phyloP scores from a whole-genome alignment of 1,284 basidiomycete species.

The Pascua guehoae region DNA sequence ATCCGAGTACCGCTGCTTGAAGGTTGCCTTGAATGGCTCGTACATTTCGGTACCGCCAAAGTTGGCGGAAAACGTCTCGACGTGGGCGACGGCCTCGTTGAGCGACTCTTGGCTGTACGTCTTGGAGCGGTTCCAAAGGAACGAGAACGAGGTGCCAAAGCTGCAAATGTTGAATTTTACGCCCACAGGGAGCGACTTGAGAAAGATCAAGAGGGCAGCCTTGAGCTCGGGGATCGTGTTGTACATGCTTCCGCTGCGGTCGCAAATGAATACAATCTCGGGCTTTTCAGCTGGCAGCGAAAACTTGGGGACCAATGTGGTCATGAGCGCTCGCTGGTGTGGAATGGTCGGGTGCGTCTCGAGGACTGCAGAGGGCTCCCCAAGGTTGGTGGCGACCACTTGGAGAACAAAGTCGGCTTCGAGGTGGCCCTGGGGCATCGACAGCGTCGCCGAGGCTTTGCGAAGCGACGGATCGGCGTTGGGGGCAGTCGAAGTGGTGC shows the following conservation, averaged over 20 bases:
- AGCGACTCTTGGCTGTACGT: conserved; percentile 13
- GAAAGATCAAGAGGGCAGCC: conserved; percentile 14
- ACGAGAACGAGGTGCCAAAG: conserved; percentile 16
- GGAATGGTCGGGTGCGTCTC: conserved; percentile 15
- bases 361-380: conserved; percentile 22
- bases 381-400: conserved; percentile 16
- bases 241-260: conserved; percentile 28
- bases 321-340: conserved; percentile 12
- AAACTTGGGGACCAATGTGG: conserved; percentile 15
- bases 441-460: conserved; percentile 6
- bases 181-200: conserved; percentile 24
- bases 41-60: conserved; percentile 29
- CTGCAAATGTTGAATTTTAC: conserved; percentile 29
- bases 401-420: conserved; percentile 25
- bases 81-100: conserved; percentile 16
- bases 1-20: conserved; percentile 18
- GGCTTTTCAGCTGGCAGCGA: conserved; percentile 4
- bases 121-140: conserved; percentile 13
- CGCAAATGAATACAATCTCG: conserved; percentile 33
- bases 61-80: conserved; percentile 21
- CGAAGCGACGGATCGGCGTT: conserved; percentile 1
- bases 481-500: conserved; percentile 11
- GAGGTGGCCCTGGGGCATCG: conserved; percentile 1
- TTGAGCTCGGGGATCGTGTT: conserved; percentile 17
- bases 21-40: conserved; percentile 16